Evolutionary conservation across 1,284 basidiomycete species (phyloP), one percentile per base, ranked within the genome.

Genomic region (Pterulicium gracile): DNA sequence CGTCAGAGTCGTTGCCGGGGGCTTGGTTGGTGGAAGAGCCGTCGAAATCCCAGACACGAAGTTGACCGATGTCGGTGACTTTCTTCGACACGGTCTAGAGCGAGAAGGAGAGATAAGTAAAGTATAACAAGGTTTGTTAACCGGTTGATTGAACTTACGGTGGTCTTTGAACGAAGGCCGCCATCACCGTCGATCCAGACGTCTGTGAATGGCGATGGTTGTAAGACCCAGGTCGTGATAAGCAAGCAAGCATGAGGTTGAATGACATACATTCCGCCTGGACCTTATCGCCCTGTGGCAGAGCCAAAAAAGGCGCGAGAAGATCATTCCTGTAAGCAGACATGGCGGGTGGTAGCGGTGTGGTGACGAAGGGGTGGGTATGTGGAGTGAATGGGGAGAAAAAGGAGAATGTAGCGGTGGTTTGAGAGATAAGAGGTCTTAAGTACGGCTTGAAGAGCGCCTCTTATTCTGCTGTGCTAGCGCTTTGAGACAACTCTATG

Each of bases 11-110:
- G 61, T 76, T 62, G 42, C 93, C 94, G 41, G 93, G 92, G 49
- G 94, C 95, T 70, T 96, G 94, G 67, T 89, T 89, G 61, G 93
- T 97, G 40, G 91, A 95, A 42, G 93, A 96, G 56, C 95, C 95
- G 67, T 98, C 95, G 62, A 98, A 98, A 77, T 98, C 96, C 95
- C 95, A 98, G 68, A 88, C 79, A 60, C 92, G 90, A 53, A 95
- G 83, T 61, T 88, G 77, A 57, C 77, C 79, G 55, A 92, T 79
- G 62, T 91, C 87, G 58, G 87, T 88, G 61, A 92, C 77, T 64
- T 84, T 83, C 65, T 86, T 82, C 65, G 73, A 66, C 60, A 91
- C 79, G 49, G 91, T 93, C 85, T 90, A 58, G 0, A n/a, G n/a
- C 49, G 48, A 34, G 51, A 32, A 17, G 52, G 35, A 22, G n/a